Conservation (phyloP, 1,284 basidiomycete genomes). For the Afroboletus lepidellus region DNA sequence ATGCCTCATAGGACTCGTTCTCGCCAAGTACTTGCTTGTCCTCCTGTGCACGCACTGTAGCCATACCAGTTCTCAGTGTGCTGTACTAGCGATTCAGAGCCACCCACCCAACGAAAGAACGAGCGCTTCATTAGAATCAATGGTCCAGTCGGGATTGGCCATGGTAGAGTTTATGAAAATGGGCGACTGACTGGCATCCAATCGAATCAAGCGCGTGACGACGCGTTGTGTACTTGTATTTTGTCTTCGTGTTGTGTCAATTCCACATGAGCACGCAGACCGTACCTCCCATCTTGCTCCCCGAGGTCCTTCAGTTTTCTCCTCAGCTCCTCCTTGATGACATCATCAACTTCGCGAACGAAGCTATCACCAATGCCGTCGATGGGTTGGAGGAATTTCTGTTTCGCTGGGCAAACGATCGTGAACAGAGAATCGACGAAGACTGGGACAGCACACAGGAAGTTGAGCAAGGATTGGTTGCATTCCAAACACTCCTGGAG, state of each 20-base stretch:
- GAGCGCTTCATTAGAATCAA: slow-evolving; percentile 79
- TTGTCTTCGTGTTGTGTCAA: slow-evolving; percentile 10
- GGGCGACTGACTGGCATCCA: background rate
- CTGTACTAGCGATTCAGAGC: slow-evolving; percentile 1
- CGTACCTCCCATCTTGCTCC: slow-evolving; percentile 52
- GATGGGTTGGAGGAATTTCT: slow-evolving; percentile 75
- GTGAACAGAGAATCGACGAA: slow-evolving; percentile 39
- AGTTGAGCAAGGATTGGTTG: slow-evolving; percentile 69
- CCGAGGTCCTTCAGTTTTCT: slow-evolving; percentile 64
- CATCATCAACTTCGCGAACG: slow-evolving; percentile 65
- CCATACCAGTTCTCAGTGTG: slow-evolving; percentile 1
- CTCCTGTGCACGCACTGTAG: slow-evolving; percentile 57
- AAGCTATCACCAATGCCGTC: slow-evolving; percentile 65
- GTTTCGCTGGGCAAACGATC: slow-evolving; percentile 63
- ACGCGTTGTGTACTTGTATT: slow-evolving; percentile 35
- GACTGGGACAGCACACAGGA: slow-evolving; percentile 65
- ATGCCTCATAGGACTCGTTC: slow-evolving; percentile 61
- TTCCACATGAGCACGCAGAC: slow-evolving; percentile 27
- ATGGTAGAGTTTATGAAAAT: slow-evolving; percentile 8
- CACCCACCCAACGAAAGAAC: slow-evolving; percentile 65
- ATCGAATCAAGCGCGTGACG: background rate
- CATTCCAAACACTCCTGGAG: slow-evolving; percentile 75
- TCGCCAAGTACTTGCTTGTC: slow-evolving; percentile 62
- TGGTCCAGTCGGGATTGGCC: slow-evolving; percentile 60
- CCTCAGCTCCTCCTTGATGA: slow-evolving; percentile 70